Conservation (phyloP, 371 early-diverging fungal genomes). For the Ordospora colligata region DNA sequence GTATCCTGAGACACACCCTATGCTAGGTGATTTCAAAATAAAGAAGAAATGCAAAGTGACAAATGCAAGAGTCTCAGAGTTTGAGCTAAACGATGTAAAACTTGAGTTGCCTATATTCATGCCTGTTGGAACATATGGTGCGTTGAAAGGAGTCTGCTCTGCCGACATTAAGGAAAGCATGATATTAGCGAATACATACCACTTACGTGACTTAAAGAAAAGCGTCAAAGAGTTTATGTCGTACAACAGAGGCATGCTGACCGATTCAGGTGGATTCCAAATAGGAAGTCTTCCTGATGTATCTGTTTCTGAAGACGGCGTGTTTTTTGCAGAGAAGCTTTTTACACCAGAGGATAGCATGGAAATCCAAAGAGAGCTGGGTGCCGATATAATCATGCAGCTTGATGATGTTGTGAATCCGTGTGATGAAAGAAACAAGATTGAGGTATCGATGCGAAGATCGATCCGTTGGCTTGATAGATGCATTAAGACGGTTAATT, state of each 20-base stretch:
- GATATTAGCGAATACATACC: constrained; percentile 77
- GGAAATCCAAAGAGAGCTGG: constrained; percentile 77
- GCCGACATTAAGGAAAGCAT: constrained; percentile 73
- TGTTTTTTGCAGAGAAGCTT: constrained; percentile 61
- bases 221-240: constrained; percentile 74
- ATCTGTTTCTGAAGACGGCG: constrained; percentile 75
- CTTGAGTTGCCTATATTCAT: constrained; percentile 82
- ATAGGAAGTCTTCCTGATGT: constrained; percentile 79
- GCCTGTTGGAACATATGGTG: constrained; percentile 92
- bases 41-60: constrained; percentile 68
- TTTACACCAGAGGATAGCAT: constrained; percentile 88
- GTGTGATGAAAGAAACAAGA: constrained; percentile 68
- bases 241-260: constrained; percentile 73
- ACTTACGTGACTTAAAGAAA: constrained; percentile 49
- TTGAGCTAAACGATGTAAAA: constrained; percentile 71
- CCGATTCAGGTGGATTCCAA: constrained; percentile 85
- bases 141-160: constrained; percentile 74
- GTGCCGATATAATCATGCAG: constrained; percentile 92
- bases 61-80: constrained; percentile 71
- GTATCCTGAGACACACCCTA: neutral
- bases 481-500: constrained; percentile 64
- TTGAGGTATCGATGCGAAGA: constrained; percentile 81
- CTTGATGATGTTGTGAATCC: constrained; percentile 86
- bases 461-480: constrained; percentile 85
- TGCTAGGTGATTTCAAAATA: constrained; percentile 43